Conservation (phyloP, 75 land plant species). For the Sequoia sempervirens region DNA sequence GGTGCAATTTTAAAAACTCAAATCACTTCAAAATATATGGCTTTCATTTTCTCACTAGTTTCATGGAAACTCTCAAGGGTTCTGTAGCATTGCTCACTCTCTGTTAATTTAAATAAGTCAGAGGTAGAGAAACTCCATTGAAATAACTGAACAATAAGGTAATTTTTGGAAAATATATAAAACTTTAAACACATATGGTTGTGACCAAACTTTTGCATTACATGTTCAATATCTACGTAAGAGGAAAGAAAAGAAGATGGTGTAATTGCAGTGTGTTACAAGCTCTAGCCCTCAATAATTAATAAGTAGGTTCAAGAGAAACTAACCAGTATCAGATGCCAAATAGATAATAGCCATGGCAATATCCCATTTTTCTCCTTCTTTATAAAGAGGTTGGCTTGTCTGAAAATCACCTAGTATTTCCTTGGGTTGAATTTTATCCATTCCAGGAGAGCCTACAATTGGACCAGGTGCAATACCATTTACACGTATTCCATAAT, state of each 20-base stretch:
- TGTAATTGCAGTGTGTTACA: not conserved
- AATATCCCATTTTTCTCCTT: conserved; percentile 98
- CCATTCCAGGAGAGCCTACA: conserved; percentile 82
- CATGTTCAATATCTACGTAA: not conserved
- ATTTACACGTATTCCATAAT: conserved; percentile 90
- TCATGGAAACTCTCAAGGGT: not conserved
- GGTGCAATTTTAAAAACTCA: not conserved
- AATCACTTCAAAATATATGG: not conserved
- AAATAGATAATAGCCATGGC: conserved; percentile 92
- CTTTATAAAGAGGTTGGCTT: conserved; percentile 43
- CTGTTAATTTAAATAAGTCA: not conserved
- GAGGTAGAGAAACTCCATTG: not conserved
- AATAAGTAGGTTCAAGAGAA: not conserved
- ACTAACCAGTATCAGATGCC: conserved; percentile 84
- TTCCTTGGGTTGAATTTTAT: conserved; percentile 81
- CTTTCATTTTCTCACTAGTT: not conserved
- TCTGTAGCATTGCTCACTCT: not conserved
- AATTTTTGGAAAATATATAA: not conserved
- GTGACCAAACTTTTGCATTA: not conserved
- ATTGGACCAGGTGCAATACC: conserved; percentile 99
- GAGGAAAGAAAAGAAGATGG: not conserved
- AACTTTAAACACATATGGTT: not conserved
- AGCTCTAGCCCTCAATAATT: not conserved
- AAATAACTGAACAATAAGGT: not conserved
- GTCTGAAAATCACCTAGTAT: conserved; percentile 21